Evolutionary conservation across 768 basidiomycete genomes (phyloP), one percentile per base, ranked within the genome.

Genomic region (Chiua virens): DNA sequence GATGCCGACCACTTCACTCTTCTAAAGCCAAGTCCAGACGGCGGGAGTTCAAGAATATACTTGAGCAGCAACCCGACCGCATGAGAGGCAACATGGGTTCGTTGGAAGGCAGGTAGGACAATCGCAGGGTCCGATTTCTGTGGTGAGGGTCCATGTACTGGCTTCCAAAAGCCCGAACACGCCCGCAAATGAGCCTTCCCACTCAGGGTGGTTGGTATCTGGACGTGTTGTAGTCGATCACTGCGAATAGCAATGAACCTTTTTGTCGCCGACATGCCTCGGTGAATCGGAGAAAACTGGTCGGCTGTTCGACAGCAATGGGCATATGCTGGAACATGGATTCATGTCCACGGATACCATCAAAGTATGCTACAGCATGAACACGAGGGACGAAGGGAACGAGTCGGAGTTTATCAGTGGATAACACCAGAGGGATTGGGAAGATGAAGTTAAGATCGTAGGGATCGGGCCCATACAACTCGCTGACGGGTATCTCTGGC

Each of bases 1-100:
- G 73, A 69, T 17, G 77, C 68, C 13, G 57, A 58, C 75, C 76
- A 82, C 51, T 69, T 70, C 17, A 79, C 76, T 21, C 76, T 72
- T n/a, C 80, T 71, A n/a, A 81, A 62, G 0, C 74, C 75, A 3
- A 76, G 55, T 8, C 75, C 75, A 6, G 45, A 44, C 20, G 63
- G 56, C 1, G 55, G 47, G 4, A 66, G 41, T 13, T 71, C 63
- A 34, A 77, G 64, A 4, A 61, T 42, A 55, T 69, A 71, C 18
- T 50, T 56, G 17, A 77, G 56, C 35, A 75, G 47, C 23, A 75
- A 59, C 27, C 67, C 62, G 32, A 69, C 64, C 3, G 73, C 66
- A 58, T 79, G 72, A 9, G 73, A 68, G 20, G 56, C 60, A 28
- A 79, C 70, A 50, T 76, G 74, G 1, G 74, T 76, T n/a, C 73